Conservation (phyloP, 225 moss, liverwort and hornwort genomes). For the Pleurozium schreberi region DNA sequence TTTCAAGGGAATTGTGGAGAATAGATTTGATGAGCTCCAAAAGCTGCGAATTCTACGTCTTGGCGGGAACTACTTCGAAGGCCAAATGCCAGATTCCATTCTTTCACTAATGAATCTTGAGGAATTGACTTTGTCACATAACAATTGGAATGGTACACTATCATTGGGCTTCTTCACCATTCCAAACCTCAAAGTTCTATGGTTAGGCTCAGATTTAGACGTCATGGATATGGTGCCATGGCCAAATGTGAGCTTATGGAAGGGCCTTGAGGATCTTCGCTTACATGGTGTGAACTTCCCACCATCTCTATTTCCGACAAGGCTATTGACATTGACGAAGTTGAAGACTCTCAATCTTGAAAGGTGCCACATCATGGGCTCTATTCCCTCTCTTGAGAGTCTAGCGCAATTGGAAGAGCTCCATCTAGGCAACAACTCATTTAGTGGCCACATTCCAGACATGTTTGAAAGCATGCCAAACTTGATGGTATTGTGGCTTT, state of each 20-base stretch:
- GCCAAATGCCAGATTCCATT: not conserved
- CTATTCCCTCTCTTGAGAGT: not conserved
- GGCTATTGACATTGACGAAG: not conserved
- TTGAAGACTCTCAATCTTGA: not conserved
- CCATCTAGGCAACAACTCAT: rapidly evolving
- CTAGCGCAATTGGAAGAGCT: not conserved
- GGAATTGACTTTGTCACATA: not conserved
- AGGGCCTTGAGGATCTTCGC: not conserved
- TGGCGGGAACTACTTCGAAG: rapidly evolving
- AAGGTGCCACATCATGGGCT: not conserved
- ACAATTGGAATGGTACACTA: not conserved
- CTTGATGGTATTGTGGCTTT: not conserved
- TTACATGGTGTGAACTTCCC: rapidly evolving
- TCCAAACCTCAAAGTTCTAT: not conserved
- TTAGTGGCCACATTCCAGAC: not conserved
- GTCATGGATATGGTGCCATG: not conserved
- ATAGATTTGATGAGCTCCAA: not conserved
- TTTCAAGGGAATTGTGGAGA: rapidly evolving
- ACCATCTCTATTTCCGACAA: not conserved
- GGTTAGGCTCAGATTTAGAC: not conserved
- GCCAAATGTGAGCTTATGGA: not conserved
- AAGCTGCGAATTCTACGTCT: not conserved
- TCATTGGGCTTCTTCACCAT: not conserved
- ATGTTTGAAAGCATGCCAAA: not conserved
- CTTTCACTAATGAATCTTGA: not conserved